phyloP scores from a whole-genome alignment of 768 basidiomycete species.

The Tylopilus vinaceipallidus region DNA sequence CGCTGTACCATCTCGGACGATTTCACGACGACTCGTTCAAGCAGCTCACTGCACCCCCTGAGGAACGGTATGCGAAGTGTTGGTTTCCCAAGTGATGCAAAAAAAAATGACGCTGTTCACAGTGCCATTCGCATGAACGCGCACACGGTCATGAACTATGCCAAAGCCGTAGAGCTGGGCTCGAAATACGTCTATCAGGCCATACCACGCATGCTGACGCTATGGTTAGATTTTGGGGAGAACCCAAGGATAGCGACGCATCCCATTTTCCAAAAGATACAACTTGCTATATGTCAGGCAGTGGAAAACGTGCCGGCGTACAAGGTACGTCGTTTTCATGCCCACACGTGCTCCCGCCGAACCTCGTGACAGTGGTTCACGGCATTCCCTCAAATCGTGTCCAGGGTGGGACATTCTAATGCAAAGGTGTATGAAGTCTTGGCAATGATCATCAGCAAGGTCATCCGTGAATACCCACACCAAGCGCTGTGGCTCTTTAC shows the following conservation, averaged over 20 bases:
- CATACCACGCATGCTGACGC: conserved; percentile 87
- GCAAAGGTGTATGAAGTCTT: conserved; percentile 58
- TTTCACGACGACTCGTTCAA: conserved; percentile 83
- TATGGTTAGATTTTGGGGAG: conserved; percentile 94
- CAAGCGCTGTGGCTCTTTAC: conserved; percentile 94
- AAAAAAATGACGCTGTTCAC: background rate
- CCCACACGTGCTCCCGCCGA: conserved; percentile 4
- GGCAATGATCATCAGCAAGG: conserved; percentile 60
- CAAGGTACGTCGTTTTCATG: conserved; percentile 52
- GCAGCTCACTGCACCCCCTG: conserved; percentile 46
- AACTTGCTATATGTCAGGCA: conserved; percentile 50
- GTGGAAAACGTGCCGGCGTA: conserved; percentile 68
- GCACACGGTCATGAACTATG: conserved; percentile 64
- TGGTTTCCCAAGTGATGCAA: background rate
- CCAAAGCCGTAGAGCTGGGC: conserved; percentile 70
- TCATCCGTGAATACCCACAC: conserved; percentile 82
- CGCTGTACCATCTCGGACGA: conserved; percentile 81
- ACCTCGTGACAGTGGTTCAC: conserved; percentile 74
- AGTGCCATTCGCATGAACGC: conserved; percentile 66
- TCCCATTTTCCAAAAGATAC: conserved; percentile 54
- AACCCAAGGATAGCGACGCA: conserved; percentile 22
- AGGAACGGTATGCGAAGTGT: conserved; percentile 45
- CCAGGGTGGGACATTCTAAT: conserved; percentile 80
- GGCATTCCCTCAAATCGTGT: conserved; percentile 95
- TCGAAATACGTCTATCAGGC: conserved; percentile 97